phyloP scores from a whole-genome alignment of 352 stramenopile genomes.

The Elongisporangium anandrum region DNA sequence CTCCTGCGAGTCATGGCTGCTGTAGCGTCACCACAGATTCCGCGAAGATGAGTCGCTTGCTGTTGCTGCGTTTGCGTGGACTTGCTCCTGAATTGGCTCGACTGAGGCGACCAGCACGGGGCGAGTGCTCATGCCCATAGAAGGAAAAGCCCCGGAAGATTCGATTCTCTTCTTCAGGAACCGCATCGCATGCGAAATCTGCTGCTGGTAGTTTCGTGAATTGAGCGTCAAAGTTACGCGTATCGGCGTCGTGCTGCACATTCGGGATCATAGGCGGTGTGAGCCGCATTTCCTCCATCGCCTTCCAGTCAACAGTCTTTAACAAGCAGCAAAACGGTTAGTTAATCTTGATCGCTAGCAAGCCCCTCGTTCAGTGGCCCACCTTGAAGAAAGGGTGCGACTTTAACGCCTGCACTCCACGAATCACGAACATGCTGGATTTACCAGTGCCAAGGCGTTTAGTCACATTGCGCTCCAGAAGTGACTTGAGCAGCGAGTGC shows the following conservation, averaged over 20 bases:
- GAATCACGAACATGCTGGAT: constrained; percentile 97
- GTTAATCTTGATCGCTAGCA: not conserved
- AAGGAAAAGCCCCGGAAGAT: constrained; percentile 80
- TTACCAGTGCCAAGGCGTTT: constrained; percentile 92
- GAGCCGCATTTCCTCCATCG: constrained; percentile 88
- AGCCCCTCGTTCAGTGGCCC: constrained; percentile 1
- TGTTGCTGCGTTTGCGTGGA: constrained; percentile 3
- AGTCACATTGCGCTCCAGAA: constrained; percentile 95
- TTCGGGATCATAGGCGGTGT: constrained; percentile 86
- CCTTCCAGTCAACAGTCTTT: constrained; percentile 89
- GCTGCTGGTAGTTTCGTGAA: constrained; percentile 74
- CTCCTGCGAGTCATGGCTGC: not conserved
- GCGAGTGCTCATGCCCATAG: constrained; percentile 33
- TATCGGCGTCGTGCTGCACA: constrained; percentile 88
- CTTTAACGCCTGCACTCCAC: constrained; percentile 95
- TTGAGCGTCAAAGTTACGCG: constrained; percentile 93
- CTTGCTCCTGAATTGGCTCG: not conserved
- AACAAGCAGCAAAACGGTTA: not conserved
- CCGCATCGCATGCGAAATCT: constrained; percentile 57
- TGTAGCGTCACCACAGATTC: not conserved
- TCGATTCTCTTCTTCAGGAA: constrained; percentile 44
- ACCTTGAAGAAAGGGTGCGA: constrained; percentile 93
- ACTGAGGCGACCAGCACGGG: not conserved
- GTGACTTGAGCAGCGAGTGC: constrained; percentile 93
- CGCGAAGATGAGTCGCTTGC: not conserved